Base-by-base conservation (phyloP, 2,329 filamentous ascomycete species). In the Geosmithia putterillii region DNA sequence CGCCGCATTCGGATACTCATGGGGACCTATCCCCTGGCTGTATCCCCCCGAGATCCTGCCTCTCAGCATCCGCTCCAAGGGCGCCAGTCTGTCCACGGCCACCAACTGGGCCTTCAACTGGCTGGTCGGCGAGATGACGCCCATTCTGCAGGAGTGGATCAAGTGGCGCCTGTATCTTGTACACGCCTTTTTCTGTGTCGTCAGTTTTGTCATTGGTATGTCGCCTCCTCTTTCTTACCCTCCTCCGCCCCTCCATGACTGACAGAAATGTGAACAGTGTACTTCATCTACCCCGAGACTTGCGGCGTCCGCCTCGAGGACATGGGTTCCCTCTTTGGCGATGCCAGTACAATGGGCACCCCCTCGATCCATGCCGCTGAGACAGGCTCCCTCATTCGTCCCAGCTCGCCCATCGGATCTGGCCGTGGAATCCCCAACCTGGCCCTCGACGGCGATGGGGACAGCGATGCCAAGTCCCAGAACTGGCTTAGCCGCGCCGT, bases 51-150 rank as follows among this genome's bases (percentile, higher is more conserved):
- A 98, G 71, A 98, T 98, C 48, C 72, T 98, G 38, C 92, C 92
- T 4, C 71, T 98, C 47, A 95, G 88, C 69, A 95, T 96, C 58
- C 82, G 92, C 55, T 94, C 90, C 47, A 96, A 96, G 71, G 92
- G 92, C 47, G 90, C 92, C 43, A 95, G 88, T 73, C 65, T 98
- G 59, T 95, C 90, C 47, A 96, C 92, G 2, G 92, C 92, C 17
- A 82, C 89, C 25, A 98, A 98, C 59, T 98, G 92, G 92, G 88
- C 90, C 1, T 95, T 92, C 65, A 98, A 98, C 65, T 98, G 88
- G 85, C 70, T 96, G 21, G 92, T 96, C 3, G 92, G 92, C 51
- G 86, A 94, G 63, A 77, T 96, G 71, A 98, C 92, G 0, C 92
- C 92, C 2, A 80, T 96, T 44, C 69, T 96, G 46, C 90, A 98